Conservation (phyloP, 1,284 basidiomycete genomes). For the Trametes polyzona region DNA sequence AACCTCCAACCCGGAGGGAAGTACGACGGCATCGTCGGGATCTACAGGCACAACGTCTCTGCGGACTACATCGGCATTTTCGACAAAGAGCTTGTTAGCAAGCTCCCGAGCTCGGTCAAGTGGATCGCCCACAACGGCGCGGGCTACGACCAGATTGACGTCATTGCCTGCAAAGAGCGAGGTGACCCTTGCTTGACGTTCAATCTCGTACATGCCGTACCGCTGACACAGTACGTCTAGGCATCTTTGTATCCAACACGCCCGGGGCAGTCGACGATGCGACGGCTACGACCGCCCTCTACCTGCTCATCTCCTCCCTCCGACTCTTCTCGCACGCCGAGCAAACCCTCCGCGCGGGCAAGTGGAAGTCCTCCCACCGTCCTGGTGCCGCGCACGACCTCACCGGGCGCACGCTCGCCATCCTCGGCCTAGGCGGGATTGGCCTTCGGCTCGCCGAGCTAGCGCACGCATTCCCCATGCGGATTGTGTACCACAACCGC, state of each 20-base stretch:
- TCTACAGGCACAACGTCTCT: constrained; percentile 80
- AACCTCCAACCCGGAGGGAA: constrained; percentile 69
- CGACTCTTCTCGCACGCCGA: constrained; percentile 81
- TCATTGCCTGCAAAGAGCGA: constrained; percentile 70
- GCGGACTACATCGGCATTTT: constrained; percentile 74
- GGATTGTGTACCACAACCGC: constrained; percentile 84
- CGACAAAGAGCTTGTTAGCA: constrained; percentile 76
- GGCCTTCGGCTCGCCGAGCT: constrained; percentile 74
- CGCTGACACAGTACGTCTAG: too few relatives aligned
- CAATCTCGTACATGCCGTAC: too few relatives aligned
- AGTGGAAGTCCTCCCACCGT: constrained; percentile 59
- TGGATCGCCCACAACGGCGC: constrained; percentile 95
- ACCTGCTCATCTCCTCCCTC: constrained; percentile 83
- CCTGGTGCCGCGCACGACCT: constrained; percentile 69
- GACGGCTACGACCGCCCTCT: constrained; percentile 88
- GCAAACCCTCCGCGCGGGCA: constrained; percentile 58
- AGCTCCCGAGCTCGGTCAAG: constrained; percentile 68
- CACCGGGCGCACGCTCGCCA: constrained; percentile 79
- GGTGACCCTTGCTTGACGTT: constrained; percentile 44
- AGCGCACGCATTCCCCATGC: constrained; percentile 82
- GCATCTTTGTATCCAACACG: constrained; percentile 88
- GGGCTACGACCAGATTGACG: constrained; percentile 88
- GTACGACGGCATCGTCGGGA: constrained; percentile 75
- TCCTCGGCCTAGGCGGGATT: constrained; percentile 91
- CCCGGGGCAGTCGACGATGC: constrained; percentile 91